Percentiles rank a stretch among this genome's conserved stretches.
Conservation (phyloP, 169 alveolate genomes). For the Ichthyophthirius multifiliis region DNA sequence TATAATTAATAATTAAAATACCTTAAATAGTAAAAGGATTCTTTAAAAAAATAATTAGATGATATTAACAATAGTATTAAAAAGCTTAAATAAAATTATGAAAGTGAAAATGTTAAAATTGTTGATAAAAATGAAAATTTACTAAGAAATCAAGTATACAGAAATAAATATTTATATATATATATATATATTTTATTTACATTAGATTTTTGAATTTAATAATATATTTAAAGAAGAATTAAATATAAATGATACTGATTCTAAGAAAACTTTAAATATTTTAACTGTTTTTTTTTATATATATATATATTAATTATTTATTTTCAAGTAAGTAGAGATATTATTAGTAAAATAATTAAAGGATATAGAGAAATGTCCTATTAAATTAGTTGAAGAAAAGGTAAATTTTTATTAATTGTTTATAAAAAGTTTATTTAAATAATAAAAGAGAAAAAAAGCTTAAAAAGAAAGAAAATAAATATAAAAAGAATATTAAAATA, state of each 20-base stretch:
- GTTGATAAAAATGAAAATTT: neutral
- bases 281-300: neutral
- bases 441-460: neutral
- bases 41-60: neutral
- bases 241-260: neutral
- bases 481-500: neutral
- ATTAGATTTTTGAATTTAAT: neutral
- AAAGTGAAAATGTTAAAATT: neutral
- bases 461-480: conserved; percentile 1
- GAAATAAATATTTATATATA: neutral
- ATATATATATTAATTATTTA: neutral
- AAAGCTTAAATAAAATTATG: neutral
- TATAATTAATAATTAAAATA: neutral
- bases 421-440: neutral
- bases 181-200: neutral
- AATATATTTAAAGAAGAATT: neutral
- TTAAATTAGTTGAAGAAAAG: conserved; percentile 6
- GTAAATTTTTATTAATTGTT: no score
- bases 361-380: neutral
- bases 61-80: neutral
- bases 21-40: neutral
- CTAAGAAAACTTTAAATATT: neutral
- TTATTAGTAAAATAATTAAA: neutral
- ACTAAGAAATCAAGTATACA: neutral
- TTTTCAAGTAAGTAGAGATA: neutral